Percentiles rank a stretch among this genome's conserved stretches.
Evolutionary conservation across 768 basidiomycete genomes (phyloP).

Genomic region (Mycena sanguinolenta): DNA sequence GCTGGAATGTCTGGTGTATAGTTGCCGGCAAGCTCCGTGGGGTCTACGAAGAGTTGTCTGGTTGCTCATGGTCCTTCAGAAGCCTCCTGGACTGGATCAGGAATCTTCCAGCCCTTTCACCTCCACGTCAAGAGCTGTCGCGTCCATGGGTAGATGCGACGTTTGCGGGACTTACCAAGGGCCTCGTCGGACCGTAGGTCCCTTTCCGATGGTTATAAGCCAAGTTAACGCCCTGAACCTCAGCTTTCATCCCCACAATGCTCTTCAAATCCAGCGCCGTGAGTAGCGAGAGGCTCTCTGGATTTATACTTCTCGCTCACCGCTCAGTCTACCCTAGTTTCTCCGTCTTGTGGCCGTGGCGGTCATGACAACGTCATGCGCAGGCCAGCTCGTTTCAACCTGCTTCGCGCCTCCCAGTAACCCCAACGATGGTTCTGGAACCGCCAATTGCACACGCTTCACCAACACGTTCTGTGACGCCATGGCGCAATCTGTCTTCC

Average conservation of each 20-base stretch:
- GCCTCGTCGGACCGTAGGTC: slow-evolving; percentile 15
- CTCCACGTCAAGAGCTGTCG: slow-evolving; percentile 9
- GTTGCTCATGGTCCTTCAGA: slow-evolving; percentile 18
- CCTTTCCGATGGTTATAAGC: slow-evolving; percentile 18
- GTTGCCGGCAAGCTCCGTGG: slow-evolving; percentile 6
- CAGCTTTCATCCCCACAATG: slow-evolving; percentile 21
- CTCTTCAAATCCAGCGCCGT: slow-evolving; percentile 22
- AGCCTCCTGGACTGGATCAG: slow-evolving; percentile 16
- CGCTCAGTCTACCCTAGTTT: slow-evolving; percentile 18
- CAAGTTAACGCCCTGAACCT: slow-evolving; percentile 12
- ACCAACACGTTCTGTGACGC: slow-evolving; percentile 26
- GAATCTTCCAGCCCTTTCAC: slow-evolving; percentile 17
- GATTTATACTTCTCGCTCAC: slow-evolving; percentile 12
- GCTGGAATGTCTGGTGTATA: slow-evolving; percentile 11
- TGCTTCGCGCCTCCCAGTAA: slow-evolving; percentile 24
- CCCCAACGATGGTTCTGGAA: slow-evolving; percentile 22
- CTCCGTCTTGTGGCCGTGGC: slow-evolving; percentile 17
- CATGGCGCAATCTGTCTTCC: slow-evolving; percentile 26
- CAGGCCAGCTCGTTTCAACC: slow-evolving; percentile 24
- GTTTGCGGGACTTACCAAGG: slow-evolving; percentile 19
- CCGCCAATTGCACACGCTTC: slow-evolving; percentile 26
- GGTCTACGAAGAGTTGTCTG: slow-evolving; percentile 14
- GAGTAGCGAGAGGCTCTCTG: slow-evolving; percentile 20
- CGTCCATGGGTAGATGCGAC: slow-evolving; percentile 15
- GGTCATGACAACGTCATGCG: slow-evolving; percentile 16